Conservation (phyloP, 805 yeast genomes). For the Candida sanyiensis region DNA sequence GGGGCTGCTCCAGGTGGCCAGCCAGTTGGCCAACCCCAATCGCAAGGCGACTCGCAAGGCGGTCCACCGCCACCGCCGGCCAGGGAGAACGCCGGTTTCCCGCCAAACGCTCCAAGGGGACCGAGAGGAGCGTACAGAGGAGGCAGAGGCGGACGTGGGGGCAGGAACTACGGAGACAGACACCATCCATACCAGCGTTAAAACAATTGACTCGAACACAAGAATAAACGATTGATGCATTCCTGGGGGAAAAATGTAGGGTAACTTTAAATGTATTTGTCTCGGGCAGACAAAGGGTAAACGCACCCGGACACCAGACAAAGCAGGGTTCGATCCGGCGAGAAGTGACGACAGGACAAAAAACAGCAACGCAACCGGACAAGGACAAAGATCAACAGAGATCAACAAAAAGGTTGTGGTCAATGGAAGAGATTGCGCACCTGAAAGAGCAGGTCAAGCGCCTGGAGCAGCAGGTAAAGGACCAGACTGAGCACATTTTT, state of each 20-base stretch:
- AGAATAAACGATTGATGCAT: no score
- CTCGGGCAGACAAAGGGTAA: background rate
- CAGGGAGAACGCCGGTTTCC: no score
- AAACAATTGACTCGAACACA: no score
- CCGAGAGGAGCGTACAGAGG: constrained; percentile 36
- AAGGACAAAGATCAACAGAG: background rate
- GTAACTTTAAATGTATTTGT: no score
- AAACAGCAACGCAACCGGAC: background rate
- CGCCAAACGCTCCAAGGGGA: constrained; percentile 49
- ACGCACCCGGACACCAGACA: background rate
- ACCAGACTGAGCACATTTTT: constrained; percentile 21
- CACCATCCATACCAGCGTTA: constrained; percentile 9
- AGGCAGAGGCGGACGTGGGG: constrained; percentile 17
- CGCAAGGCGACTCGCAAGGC: constrained; percentile 1
- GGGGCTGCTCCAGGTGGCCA: constrained; percentile 14
- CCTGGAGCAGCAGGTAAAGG: constrained; percentile 22
- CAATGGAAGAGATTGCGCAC: constrained; percentile 20
- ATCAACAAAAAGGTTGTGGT: background rate
- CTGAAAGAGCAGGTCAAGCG: constrained; percentile 23
- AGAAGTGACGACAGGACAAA: background rate
- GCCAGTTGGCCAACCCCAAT: constrained; percentile 16
- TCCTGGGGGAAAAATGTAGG: no score
- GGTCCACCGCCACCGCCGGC: constrained; percentile 1
- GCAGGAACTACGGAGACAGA: constrained; percentile 4
- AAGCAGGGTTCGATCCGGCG: background rate